These are phyloP conservation scores for Tetramitus jugosus DNA, from an alignment of 208 protist species.

Conservation along the genomic window DNA sequence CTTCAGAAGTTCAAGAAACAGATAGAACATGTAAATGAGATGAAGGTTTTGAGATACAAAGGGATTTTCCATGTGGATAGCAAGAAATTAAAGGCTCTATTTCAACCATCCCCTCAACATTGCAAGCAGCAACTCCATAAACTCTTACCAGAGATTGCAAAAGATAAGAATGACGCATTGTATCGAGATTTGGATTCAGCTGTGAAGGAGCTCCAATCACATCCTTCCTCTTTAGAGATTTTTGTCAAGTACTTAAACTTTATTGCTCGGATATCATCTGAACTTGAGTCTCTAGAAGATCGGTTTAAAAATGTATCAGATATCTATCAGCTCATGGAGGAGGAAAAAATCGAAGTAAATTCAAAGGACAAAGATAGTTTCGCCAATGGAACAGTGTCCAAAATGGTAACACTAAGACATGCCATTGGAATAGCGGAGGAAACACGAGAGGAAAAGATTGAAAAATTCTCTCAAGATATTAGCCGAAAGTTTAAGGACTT, in stretches of 20 bases:
- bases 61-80: slow-evolving; percentile 72
- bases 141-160: slow-evolving; percentile 76
- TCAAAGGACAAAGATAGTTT: slow-evolving; percentile 67
- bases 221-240: slow-evolving; percentile 76
- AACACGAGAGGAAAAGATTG: slow-evolving; percentile 69
- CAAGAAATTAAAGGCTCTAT: slow-evolving; percentile 67
- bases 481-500: slow-evolving; percentile 82
- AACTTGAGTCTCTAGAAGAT: slow-evolving; percentile 62
- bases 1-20: slow-evolving; percentile 69
- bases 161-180: slow-evolving; percentile 67
- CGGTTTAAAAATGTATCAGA: slow-evolving; percentile 78
- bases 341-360: slow-evolving; percentile 66
- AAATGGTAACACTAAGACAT: slow-evolving; percentile 79
- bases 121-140: slow-evolving; percentile 73
- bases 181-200: slow-evolving; percentile 67
- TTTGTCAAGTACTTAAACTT: slow-evolving; percentile 77
- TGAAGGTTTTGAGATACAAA: slow-evolving; percentile 24
- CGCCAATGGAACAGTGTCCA: slow-evolving; percentile 71
- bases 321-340: slow-evolving; percentile 72
- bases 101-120: slow-evolving; percentile 69
- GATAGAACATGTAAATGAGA: slow-evolving; percentile 56
- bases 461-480: slow-evolving; percentile 76
- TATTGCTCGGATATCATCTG: slow-evolving; percentile 58
- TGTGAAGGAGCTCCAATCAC: slow-evolving; percentile 59
- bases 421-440: slow-evolving; percentile 68